Conservation (phyloP, 139 green algal genomes). For the Chlamydomonas schloesseri region DNA sequence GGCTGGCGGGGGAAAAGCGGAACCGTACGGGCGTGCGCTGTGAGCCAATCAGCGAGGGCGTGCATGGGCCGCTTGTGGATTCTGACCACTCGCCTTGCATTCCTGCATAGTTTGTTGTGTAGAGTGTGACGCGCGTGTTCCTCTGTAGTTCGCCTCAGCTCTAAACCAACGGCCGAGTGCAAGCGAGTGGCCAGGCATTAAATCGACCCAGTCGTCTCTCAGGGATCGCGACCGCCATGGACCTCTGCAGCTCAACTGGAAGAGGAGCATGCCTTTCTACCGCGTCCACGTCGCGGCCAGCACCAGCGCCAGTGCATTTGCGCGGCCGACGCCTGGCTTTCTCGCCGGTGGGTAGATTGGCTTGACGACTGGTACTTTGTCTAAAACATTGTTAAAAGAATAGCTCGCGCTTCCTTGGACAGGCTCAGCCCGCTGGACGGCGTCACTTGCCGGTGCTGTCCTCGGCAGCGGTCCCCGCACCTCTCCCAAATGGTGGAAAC, state of each 20-base stretch:
- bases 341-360: background rate
- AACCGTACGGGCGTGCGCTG: too few species aligned
- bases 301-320: background rate
- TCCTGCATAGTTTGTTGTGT: too few species aligned
- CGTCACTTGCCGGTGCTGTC: background rate
- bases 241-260: slow-evolving; percentile 22
- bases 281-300: slow-evolving; percentile 18
- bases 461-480: slow-evolving; percentile 5
- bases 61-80: too few species aligned
- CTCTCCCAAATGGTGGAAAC: background rate
- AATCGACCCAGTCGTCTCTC: too few species aligned
- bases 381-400: background rate
- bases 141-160: too few species aligned
- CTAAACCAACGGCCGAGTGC: too few species aligned
- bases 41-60: too few species aligned
- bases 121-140: too few species aligned
- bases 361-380: background rate
- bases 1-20: too few species aligned
- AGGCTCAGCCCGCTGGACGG: background rate
- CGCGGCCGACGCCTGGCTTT: background rate
- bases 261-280: background rate
- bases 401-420: background rate
- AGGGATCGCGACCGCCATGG: background rate
- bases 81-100: too few species aligned
- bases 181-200: too few species aligned